Evolutionary conservation across 108 stramenopile species (phyloP), one percentile per base, ranked within the genome.

Genomic region (Aurantiochytrium sp.): DNA sequence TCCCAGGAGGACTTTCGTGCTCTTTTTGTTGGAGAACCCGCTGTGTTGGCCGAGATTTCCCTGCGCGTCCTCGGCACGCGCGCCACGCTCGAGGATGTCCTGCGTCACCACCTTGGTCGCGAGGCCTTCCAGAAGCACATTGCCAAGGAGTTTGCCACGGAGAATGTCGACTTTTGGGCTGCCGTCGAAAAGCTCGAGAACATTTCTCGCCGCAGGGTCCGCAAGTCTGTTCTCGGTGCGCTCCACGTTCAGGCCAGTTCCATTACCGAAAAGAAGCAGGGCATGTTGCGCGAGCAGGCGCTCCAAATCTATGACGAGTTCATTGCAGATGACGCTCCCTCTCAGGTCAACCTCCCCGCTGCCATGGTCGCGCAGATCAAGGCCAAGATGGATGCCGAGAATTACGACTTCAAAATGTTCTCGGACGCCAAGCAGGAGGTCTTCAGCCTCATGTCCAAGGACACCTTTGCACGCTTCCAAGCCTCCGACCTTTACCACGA

Each of bases 1-100:
- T 83, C 76, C 10, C 76, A 83, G 76, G 76, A 83, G 6, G 76
- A 83, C 76, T 83, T 83, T 53, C 76, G 76, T 1, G 76, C 76
- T 6, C 76, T 83, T 45, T 83, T 83, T 83, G 76, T 83, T 16
- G 76, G 76, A 2, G 76, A 83, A 23, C 76, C 76, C 49, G 76
- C 49, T 53, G 51, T 83, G 45, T 53, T 83, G 45, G 76, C 76
- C 49, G 76, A 83, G 51, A 83, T 83, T 3, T 83, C 76, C 28
- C 76, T 83, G 43, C 45, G 76, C n/a, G 76, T 83, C 49, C 76
- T 83, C 25, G 76, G 76, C n/a, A 53, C 6, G 19, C 76, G 76
- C 51, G 76, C 76, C 76, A 47, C 76, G 18, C 51, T 83, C 25
- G 76, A 83, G 76, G 76, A 83, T 28, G 51, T 83, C 4, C 76